These are phyloP conservation scores for Sequoia sempervirens DNA, from an alignment of 75 land plant species.

Conservation along the genomic window DNA sequence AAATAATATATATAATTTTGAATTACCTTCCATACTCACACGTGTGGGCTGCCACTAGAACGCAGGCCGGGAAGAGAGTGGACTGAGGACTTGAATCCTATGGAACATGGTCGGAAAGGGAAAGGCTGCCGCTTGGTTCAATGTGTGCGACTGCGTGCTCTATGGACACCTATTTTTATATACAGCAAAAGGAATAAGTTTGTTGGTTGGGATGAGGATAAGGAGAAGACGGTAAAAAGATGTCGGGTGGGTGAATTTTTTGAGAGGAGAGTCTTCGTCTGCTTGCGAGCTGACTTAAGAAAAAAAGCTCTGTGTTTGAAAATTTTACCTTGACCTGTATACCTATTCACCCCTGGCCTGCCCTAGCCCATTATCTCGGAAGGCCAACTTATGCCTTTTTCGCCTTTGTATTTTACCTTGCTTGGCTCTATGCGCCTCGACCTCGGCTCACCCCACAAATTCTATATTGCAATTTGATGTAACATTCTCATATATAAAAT, in stretches of 20 bases:
- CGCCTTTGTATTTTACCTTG: background rate
- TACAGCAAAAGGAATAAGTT: background rate
- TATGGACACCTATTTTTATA: background rate
- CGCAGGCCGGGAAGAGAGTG: background rate
- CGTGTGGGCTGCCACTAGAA: background rate
- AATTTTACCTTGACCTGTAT: background rate
- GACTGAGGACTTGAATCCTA: background rate
- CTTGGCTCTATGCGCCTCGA: background rate
- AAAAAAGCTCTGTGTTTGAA: background rate
- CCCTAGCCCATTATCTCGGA: background rate
- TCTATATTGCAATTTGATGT: background rate
- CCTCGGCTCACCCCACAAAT: background rate
- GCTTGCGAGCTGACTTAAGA: background rate
- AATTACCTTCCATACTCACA: background rate
- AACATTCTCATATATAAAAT: background rate
- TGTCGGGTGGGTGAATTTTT: slow-evolving; percentile 1
- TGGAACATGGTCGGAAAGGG: background rate
- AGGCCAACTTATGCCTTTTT: background rate
- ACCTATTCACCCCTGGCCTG: background rate
- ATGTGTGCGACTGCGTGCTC: background rate
- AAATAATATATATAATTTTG: background rate
- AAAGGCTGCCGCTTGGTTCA: background rate
- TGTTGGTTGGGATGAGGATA: background rate
- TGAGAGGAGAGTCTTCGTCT: background rate
- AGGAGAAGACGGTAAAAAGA: background rate